phyloP scores from a whole-genome alignment of 495 filamentous ascomycete species.

The Evernia prunastri region DNA sequence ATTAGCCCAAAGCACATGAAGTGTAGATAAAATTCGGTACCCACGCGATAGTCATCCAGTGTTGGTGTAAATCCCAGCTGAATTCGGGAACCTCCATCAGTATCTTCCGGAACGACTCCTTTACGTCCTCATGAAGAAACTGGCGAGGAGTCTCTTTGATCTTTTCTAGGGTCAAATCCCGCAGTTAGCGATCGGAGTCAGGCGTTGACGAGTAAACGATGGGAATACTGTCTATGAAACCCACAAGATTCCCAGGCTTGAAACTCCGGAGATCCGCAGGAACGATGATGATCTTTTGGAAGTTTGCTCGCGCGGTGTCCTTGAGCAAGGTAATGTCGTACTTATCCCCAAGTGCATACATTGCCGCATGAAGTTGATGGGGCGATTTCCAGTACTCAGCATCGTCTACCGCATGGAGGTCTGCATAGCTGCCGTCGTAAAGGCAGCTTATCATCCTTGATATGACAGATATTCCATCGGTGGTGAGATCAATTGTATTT shows the following conservation, averaged over 20 bases:
- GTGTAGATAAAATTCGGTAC: not conserved
- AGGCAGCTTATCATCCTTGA: conserved; percentile 1
- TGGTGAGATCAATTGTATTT: not conserved
- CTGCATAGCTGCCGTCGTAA: not conserved
- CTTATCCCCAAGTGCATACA: conserved; percentile 1
- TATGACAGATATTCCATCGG: not conserved
- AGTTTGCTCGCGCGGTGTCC: not conserved
- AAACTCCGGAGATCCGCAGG: no score
- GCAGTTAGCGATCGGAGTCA: not conserved
- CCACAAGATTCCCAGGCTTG: not conserved
- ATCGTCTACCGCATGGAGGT: not conserved
- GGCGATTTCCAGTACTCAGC: not conserved
- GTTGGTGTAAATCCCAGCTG: not conserved
- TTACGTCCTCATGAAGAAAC: not conserved
- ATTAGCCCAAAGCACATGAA: not conserved
- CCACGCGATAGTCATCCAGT: not conserved
- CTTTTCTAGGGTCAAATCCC: not conserved
- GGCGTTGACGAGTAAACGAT: not conserved
- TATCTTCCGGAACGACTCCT: not conserved
- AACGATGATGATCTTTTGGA: not conserved
- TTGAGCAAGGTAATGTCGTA: not conserved
- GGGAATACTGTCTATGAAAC: not conserved
- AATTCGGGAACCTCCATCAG: not conserved
- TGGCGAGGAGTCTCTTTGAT: not conserved
- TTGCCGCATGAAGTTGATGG: not conserved